Evolutionary conservation across 2,329 filamentous ascomycete genomes (phyloP).

Genomic region (Seiridium unicorne): DNA sequence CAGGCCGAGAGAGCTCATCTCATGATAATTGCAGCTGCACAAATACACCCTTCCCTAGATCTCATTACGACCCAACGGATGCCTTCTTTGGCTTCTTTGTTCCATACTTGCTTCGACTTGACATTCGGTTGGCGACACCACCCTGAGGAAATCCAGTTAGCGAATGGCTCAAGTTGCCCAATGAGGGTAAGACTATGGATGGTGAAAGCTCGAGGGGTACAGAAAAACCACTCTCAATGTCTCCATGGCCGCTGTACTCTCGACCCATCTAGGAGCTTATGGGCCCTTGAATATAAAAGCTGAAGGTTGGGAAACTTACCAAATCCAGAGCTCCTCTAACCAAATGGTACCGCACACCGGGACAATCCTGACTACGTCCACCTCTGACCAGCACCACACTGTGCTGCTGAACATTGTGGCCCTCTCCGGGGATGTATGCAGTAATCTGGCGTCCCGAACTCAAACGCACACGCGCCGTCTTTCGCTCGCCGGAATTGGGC

Average conservation of each 20-base stretch:
- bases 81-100: slow-evolving; percentile 97
- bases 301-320: slow-evolving; percentile 52
- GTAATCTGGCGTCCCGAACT: slow-evolving; percentile 85
- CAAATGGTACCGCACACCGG: slow-evolving; percentile 94
- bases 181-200: no score
- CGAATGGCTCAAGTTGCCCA: not conserved
- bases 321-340: slow-evolving; percentile 90
- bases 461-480: slow-evolving; percentile 88
- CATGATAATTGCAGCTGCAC: no score
- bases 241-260: not conserved
- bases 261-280: not conserved
- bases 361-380: slow-evolving; percentile 92
- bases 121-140: slow-evolving; percentile 82
- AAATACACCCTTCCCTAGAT: not conserved
- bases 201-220: no score
- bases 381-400: slow-evolving; percentile 95
- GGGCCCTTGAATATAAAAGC: not conserved
- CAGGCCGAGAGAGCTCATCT: no score
- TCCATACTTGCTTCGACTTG: slow-evolving; percentile 91
- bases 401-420: slow-evolving; percentile 98
- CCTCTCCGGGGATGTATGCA: slow-evolving; percentile 94
- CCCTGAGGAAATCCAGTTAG: slow-evolving; percentile 55
- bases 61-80: slow-evolving; percentile 40
- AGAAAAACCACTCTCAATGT: no score
- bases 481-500: slow-evolving; percentile 95